Base-by-base conservation (phyloP, 768 basidiomycete species). In the Amanita inopinata region DNA sequence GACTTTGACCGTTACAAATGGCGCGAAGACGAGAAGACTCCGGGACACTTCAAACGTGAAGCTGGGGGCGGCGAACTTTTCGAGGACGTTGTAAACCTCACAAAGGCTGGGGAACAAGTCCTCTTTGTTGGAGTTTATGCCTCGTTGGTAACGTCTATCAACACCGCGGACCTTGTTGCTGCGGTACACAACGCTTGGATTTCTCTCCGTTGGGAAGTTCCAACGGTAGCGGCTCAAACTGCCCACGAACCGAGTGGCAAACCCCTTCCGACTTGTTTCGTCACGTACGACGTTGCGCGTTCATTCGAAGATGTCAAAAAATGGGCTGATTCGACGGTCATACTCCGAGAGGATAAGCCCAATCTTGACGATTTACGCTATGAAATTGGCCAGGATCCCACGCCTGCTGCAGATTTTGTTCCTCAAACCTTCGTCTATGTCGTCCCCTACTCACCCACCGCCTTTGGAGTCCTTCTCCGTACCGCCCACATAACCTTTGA, bases 71-170 rank as follows among this genome's bases (percentile, higher is more conserved):
- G 49, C 12, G 51, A 53, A 31, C 46, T 48, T 17, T 48, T 53
- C 28, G 51, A 53, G 20, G 51, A 53, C 40, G 46, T 53, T 28
- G 48, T 49, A 49, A 50, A 53, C 18, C 45, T 53, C 39, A 53
- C 46, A 25, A 53, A 53, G 33, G 49, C 50, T 30, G 51, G 51
- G 23, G 51, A 53, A 31, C 51, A 53, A 35, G 50, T 50, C 41
- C 42, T 53, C 8, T 53, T 53, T 33, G 41, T 52, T 31, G 51
- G 51, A 7, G 40, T 49, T 10, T 49, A 49, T 32, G 43, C 44
- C 12, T 31, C 45, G 4, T 18, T 47, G 2, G 44, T 46, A 7
- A 19, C 20, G 2, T 40, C 51, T 6, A 9, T 45, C 6, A 30
- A 33, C 24, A 14, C 48, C 2, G 34, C 18, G 14, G 19, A 37